Percentiles rank a stretch among this genome's conserved stretches.
phyloP scores from a whole-genome alignment of 2,329 filamentous ascomycete species.

The Phialophora expanda region DNA sequence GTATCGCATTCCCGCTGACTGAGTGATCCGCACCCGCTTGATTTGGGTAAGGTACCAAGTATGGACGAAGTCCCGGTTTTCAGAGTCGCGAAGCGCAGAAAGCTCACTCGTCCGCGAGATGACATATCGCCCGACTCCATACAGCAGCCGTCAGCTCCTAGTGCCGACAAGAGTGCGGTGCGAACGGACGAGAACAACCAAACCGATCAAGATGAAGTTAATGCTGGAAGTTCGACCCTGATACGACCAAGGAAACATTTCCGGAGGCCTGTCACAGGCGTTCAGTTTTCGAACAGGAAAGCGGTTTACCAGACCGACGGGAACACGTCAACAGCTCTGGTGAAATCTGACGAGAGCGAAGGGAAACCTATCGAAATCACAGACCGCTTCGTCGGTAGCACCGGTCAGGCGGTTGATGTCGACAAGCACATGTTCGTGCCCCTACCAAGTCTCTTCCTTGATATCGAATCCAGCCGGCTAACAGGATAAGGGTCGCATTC shows the following conservation, averaged over 20 bases:
- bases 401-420: conserved; percentile 62
- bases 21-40: background rate
- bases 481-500: conserved; percentile 69
- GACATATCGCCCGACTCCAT: conserved; percentile 9
- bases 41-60: background rate
- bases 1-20: background rate
- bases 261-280: conserved; percentile 26
- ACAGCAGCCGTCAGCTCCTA: background rate
- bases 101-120: conserved; percentile 20
- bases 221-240: conserved; percentile 16
- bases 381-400: conserved; percentile 63
- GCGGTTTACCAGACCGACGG: conserved; percentile 3
- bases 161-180: background rate
- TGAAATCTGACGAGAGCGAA: conserved; percentile 29
- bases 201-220: conserved; percentile 22
- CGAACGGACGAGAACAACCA: background rate
- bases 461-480: conserved; percentile 51
- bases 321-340: background rate
- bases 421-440: conserved; percentile 68
- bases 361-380: conserved; percentile 48
- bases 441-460: background rate
- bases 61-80: conserved; percentile 39
- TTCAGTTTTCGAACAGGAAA: conserved; percentile 34
- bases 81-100: conserved; percentile 37
- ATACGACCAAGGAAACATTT: conserved; percentile 27